Evolutionary conservation across 495 filamentous ascomycete species (phyloP), one percentile per base, ranked within the genome.

Genomic region (Hypoxylon trugodes): DNA sequence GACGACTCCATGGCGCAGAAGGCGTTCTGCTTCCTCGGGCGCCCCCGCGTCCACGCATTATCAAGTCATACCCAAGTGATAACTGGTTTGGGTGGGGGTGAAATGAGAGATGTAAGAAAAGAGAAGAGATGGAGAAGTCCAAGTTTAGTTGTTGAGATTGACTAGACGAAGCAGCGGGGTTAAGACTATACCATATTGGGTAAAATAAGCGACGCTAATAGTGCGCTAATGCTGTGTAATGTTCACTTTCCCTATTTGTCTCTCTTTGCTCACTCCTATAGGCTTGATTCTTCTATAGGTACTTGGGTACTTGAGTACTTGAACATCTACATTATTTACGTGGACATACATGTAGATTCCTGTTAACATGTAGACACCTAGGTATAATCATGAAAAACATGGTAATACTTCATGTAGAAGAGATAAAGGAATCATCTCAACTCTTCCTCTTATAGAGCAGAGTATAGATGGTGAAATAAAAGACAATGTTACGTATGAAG

Each of bases 1-100:
- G 76, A 49, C 93, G 87, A 62, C 84, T 88, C 79, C 86, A 87
- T 71, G 80, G 75, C 33, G 79, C 81, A 50, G 84, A 81, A 22
- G 82, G 76, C 49, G 76, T 76, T 59, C 84, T 79, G 22, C 79
- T 73, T 45, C 70, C 70, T 61, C 70, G 70, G 50, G 68, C 64
- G 64, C 67, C 70, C 66, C 64, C 70, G 68, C 68, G 61, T 70
- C 70, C 70, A 55, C 70, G 70, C 70, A 71, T 73, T 55, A 32
- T 71, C 66, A 73, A 69, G 65, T 73, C 68, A 71, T 73, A 41
- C 65, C n/a, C 70, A 73, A 60, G 46, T 28, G 18, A 56, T 12
- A 28, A 41, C 41, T 24, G 41, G 15, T 24, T 15, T 50, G 7
- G 22, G 24, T n/a, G 30, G 10, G 28, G 28, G 28, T 30, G 28